Base-by-base conservation (phyloP, 495 filamentous ascomycete species). In the Penicillium antarcticum region DNA sequence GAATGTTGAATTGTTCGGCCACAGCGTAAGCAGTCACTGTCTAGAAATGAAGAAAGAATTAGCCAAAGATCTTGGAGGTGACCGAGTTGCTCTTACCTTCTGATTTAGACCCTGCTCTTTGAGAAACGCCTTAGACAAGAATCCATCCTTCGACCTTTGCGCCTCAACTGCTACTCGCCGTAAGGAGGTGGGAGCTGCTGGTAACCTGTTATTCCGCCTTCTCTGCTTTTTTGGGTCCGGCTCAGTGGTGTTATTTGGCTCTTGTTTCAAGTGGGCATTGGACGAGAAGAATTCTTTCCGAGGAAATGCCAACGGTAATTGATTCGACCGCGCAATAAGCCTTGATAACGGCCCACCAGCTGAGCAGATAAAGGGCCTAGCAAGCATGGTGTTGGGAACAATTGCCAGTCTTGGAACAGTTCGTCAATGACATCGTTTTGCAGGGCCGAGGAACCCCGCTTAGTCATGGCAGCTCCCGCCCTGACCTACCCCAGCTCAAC, bases 1-100 rank as follows among this genome's bases (percentile, higher is more conserved):
- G 76, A 70, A 96, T 87, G 58, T 94, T 78, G 70, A 94, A 96
- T 61, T 87, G 84, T 63, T 95, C 90, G 17, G 91, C 89, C 2
- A 89, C 84, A 57, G 89, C 91, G 58, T 91, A 86, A 3, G 91
- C 91, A 24, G 83, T 89, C 34, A 96, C 84, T 47, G 75, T 80
- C 71, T 87, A 70, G 47, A 45, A 62, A 36, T 1, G 2, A 6
- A 1, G 29, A n/a, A 35, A 44, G 17, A 42, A 51, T 75, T 42
- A 76, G 67, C 45, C 46, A 31, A 14, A 49, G 31, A n/a, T 10
- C 19, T 21, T 7, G n/a, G n/a, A n/a, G n/a, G n/a, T n/a, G n/a
- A n/a, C 5, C 8, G 9, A 37, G 17, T 23, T 11, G n/a, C 29
- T 21, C 13, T 21, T 57, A 76, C 74, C 68, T 74, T 74, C 33